Percentiles rank a stretch among this genome's conserved stretches.
These are phyloP conservation scores for Fusarium chaquense DNA, from an alignment of 2,329 filamentous ascomycete genomes.

Conservation along the genomic window DNA sequence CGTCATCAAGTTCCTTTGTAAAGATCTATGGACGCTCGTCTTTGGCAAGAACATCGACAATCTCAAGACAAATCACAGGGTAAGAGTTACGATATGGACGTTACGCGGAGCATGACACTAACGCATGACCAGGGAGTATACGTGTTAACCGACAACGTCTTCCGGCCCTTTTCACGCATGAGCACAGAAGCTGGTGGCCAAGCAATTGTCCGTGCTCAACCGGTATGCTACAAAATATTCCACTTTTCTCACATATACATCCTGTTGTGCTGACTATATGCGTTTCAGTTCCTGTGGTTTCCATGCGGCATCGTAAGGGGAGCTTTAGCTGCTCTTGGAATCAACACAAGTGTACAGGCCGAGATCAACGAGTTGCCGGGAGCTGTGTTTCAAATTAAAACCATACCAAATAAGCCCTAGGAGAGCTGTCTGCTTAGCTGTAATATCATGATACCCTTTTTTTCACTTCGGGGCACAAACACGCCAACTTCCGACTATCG, in stretches of 20 bases:
- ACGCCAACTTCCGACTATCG: constrained; percentile 31
- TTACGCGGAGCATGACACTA: constrained; percentile 3
- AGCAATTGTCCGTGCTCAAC: constrained; percentile 79
- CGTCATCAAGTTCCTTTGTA: constrained; percentile 98
- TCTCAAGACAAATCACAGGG: constrained; percentile 95
- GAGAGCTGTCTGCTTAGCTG: constrained; percentile 31
- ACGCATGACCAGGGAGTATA: constrained; percentile 78
- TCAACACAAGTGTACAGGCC: constrained; percentile 90
- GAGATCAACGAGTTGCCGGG: constrained; percentile 88
- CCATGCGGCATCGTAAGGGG: constrained; percentile 93
- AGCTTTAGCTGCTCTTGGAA: constrained; percentile 90
- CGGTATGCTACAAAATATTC: constrained; percentile 66
- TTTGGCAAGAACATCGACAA: constrained; percentile 99
- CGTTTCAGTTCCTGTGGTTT: constrained; percentile 86
- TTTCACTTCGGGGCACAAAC: constrained; percentile 28
- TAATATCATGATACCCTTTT: constrained; percentile 45
- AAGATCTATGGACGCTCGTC: constrained; percentile 94
- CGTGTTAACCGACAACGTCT: constrained; percentile 92
- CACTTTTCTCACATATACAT: neutral
- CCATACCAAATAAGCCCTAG: constrained; percentile 70
- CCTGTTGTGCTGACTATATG: constrained; percentile 15
- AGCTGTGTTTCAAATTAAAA: constrained; percentile 97
- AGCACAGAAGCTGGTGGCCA: constrained; percentile 82
- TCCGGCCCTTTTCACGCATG: constrained; percentile 91
- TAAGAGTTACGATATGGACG: constrained; percentile 55